Evolutionary conservation across 352 stramenopile genomes (phyloP).

Genomic region (Elongisporangium prolatum): DNA sequence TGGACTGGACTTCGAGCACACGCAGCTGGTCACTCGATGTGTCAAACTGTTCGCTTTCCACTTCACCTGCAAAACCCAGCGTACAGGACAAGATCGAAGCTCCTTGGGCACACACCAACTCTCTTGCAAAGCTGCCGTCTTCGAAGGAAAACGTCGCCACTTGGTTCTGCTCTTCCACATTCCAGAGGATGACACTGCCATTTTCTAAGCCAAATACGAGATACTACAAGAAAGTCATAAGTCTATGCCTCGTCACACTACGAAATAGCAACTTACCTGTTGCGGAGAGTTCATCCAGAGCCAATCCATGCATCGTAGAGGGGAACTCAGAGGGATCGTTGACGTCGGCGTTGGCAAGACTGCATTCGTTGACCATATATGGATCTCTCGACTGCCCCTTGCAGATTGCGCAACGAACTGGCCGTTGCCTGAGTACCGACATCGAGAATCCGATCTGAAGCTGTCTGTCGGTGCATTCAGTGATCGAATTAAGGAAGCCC

Average conservation of each 20-base stretch:
- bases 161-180: conserved; percentile 21
- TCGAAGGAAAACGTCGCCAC: conserved; percentile 18
- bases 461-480: not conserved
- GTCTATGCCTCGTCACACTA: no score
- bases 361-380: conserved; percentile 39
- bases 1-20: not conserved
- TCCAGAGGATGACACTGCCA: conserved; percentile 23
- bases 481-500: not conserved
- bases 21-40: not conserved
- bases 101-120: conserved; percentile 27
- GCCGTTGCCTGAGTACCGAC: conserved; percentile 31
- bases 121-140: conserved; percentile 16
- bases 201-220: conserved; percentile 12
- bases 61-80: conserved; percentile 17
- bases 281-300: conserved; percentile 21
- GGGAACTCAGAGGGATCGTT: conserved; percentile 23
- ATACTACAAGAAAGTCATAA: not conserved
- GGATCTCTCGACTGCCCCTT: conserved; percentile 28
- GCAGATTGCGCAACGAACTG: conserved; percentile 32
- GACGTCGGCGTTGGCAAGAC: conserved; percentile 13
- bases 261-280: conserved; percentile 28
- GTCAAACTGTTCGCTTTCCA: conserved; percentile 4
- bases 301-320: conserved; percentile 23
- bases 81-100: conserved; percentile 27
- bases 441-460: not conserved